These are phyloP conservation scores for Rutstroemia sp. DNA, from an alignment of 2,329 filamentous ascomycete species.

Conservation along the genomic window DNA sequence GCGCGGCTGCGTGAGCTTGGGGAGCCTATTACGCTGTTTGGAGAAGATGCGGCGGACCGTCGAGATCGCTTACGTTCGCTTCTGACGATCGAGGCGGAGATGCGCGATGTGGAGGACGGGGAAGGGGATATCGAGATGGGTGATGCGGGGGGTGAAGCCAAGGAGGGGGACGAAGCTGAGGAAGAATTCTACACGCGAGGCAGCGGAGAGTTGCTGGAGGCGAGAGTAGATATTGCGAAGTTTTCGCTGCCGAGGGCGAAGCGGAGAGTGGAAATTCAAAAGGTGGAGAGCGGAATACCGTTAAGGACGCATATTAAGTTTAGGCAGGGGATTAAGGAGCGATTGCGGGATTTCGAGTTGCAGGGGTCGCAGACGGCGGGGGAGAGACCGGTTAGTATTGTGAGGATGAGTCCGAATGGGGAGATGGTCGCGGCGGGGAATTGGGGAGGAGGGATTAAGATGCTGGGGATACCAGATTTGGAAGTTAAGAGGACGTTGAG, in stretches of 20 bases:
- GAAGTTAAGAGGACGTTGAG: conserved; percentile 68
- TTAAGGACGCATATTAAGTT: conserved; percentile 88
- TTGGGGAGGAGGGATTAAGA: conserved; percentile 83
- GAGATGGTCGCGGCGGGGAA: conserved; percentile 82
- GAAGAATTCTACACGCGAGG: conserved; percentile 96
- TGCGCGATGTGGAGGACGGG: conserved; percentile 40
- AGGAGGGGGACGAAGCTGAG: conserved; percentile 65
- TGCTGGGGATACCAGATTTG: conserved; percentile 76
- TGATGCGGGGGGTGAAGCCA: conserved; percentile 43
- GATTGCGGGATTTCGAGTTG: conserved; percentile 74
- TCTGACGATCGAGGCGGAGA: conserved; percentile 65
- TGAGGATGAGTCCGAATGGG: conserved; percentile 80
- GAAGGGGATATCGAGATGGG: conserved; percentile 54
- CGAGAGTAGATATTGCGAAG: conserved; percentile 69
- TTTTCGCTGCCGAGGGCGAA: conserved; percentile 82
- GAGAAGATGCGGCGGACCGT: conserved; percentile 78
- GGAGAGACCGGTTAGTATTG: conserved; percentile 85
- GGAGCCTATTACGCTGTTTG: conserved; percentile 92
- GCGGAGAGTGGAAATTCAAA: conserved; percentile 68
- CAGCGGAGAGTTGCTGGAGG: conserved; percentile 62
- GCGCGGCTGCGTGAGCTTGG: conserved; percentile 73
- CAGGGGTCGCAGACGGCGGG: conserved; percentile 91
- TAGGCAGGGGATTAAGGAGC: conserved; percentile 80
- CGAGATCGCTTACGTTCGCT: conserved; percentile 80
- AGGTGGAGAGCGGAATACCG: conserved; percentile 72